Evolutionary conservation across 2,329 filamentous ascomycete species (phyloP).

Genomic region (Stachybotrys chartarum): DNA sequence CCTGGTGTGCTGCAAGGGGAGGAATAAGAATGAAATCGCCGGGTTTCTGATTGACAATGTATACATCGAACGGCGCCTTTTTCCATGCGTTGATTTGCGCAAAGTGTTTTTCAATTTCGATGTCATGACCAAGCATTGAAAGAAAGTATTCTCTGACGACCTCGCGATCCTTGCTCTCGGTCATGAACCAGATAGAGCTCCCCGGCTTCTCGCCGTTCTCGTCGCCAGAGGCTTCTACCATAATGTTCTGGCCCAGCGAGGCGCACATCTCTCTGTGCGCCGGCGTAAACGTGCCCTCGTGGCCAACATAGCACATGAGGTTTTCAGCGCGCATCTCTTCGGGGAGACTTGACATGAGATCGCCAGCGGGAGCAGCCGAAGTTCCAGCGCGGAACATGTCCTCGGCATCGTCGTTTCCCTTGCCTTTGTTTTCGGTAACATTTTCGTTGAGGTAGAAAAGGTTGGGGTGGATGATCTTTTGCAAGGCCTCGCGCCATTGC

Average conservation of each 20-base stretch:
- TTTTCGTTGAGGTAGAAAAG: constrained; percentile 88
- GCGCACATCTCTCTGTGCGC: constrained; percentile 97
- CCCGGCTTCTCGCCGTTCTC: constrained; percentile 73
- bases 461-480: constrained; percentile 69
- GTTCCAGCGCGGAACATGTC: constrained; percentile 40
- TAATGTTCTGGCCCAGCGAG: constrained; percentile 92
- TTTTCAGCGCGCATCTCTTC: constrained; percentile 87
- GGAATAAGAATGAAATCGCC: constrained; percentile 94
- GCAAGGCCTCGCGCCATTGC: constrained; percentile 77
- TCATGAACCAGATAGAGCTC: constrained; percentile 98
- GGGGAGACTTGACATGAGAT: constrained; percentile 90
- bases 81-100: constrained; percentile 95
- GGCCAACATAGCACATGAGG: constrained; percentile 96
- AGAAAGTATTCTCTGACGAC: constrained; percentile 90
- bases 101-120: constrained; percentile 95
- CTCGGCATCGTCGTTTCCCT: constrained; percentile 23
- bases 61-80: constrained; percentile 86
- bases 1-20: constrained; percentile 88
- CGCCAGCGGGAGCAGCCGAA: constrained; percentile 68
- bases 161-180: constrained; percentile 84
- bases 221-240: constrained; percentile 81
- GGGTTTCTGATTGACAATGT: constrained; percentile 81
- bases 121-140: constrained; percentile 88
- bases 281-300: constrained; percentile 95
- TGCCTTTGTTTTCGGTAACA: constrained; percentile 36